Evolutionary conservation across 176 grass and related monocot species (phyloP), one percentile per base, ranked within the genome.

Genomic region (Musa troglodytarum): DNA sequence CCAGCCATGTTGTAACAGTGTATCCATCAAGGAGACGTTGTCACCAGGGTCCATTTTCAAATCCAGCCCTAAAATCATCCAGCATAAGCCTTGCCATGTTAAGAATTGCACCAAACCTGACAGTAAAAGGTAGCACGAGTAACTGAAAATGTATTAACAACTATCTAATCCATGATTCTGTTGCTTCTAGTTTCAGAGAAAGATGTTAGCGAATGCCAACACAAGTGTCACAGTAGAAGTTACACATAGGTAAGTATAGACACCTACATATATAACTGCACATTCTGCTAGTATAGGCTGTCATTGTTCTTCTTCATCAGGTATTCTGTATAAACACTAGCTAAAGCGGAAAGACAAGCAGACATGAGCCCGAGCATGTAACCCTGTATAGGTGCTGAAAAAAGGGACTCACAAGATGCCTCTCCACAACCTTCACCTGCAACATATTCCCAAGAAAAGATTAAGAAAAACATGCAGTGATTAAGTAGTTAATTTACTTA

Each of bases 261-360:
- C 86, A 89, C 88, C 52, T 89, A 94, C 95, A 16, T 98, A 81
- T 98, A 98, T 83, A 98, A 85, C 83, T 98, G 90, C 52, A 86
- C 83, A 82, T 98, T 91, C 80, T 98, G 95, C 90, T 90, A 98
- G 77, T 89, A 91, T 52, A 98, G 82, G 63, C 95, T 94, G 68
- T 94, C 95, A 87, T 84, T 98, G 56, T 91, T 98, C 81, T 94
- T 98, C 88, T 98, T 98, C 95, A 98, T 91, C 59, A 98, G 81
- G 75, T 98, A 98, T 76, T 98, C 88, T 22, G 88, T 94, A 69
- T 98, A 98, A 50, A 98, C 81, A 80, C 95, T 84, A 84, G 86
- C 95, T 76, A 98, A 81, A 56, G 95, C 95, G 78, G 95, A 98
- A 78, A 98, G 90, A 77, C 88, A 98, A 58, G 95, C 95, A 71